Evolutionary conservation across 2,329 filamentous ascomycete species (phyloP).

Genomic region (Fusarium tricinctum): DNA sequence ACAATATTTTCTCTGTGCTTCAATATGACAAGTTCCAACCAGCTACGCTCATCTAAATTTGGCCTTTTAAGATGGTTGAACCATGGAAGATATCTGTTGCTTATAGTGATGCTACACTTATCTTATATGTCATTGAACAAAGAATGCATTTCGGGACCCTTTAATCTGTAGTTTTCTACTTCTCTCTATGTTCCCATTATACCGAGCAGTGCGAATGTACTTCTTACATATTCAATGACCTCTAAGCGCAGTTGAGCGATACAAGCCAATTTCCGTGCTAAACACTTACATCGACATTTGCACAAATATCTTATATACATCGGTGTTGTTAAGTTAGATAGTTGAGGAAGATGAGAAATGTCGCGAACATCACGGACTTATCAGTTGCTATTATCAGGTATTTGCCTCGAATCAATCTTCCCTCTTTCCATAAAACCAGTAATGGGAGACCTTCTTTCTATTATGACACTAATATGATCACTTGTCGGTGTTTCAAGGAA

Average conservation of each 20-base stretch:
- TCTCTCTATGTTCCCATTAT: neutral
- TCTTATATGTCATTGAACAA: neutral
- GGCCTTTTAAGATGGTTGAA: neutral
- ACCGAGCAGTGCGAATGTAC: neutral
- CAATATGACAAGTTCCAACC: constrained; percentile 17
- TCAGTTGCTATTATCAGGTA: neutral
- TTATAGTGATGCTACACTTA: neutral
- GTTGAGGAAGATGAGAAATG: neutral
- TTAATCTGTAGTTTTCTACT: neutral
- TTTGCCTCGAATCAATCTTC: neutral
- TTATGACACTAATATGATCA: neutral
- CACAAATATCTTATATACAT: neutral
- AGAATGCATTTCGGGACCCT: neutral
- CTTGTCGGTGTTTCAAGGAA: neutral
- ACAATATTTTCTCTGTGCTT: constrained; percentile 46
- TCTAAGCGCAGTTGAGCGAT: no score
- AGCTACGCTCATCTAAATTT: constrained; percentile 1
- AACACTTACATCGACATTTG: neutral
- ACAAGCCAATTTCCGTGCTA: neutral
- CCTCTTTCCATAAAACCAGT: no score
- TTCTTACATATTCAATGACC: neutral
- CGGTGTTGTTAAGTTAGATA: no score
- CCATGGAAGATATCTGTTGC: neutral
- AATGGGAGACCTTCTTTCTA: no score
- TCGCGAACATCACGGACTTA: neutral